Conservation (phyloP, 805 yeast species). For the Wickerhamomyces rabaulensis region DNA sequence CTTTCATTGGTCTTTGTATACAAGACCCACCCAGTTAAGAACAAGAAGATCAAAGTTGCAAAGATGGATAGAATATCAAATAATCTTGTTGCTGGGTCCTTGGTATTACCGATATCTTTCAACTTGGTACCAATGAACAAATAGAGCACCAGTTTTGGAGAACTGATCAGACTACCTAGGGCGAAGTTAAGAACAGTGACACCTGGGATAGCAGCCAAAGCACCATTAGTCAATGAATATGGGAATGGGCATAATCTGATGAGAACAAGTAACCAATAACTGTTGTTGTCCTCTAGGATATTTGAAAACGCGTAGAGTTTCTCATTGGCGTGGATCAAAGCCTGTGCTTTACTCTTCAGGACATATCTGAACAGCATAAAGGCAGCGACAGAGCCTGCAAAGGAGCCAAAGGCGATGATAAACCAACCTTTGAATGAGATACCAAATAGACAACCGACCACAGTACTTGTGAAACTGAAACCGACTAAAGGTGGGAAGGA, state of each 20-base stretch:
- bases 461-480: constrained; percentile 59
- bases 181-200: constrained; percentile 57
- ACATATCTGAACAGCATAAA: constrained; percentile 62
- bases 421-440: constrained; percentile 72
- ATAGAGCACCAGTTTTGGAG: constrained; percentile 78
- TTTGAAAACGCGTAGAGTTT: constrained; percentile 70
- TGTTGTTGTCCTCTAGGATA: constrained; percentile 65
- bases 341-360: constrained; percentile 51
- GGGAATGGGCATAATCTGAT: constrained; percentile 89
- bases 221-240: constrained; percentile 88
- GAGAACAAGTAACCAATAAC: constrained; percentile 61
- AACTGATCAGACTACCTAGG: constrained; percentile 65
- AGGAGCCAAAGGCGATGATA: constrained; percentile 60
- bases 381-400: constrained; percentile 70
- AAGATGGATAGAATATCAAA: constrained; percentile 59
- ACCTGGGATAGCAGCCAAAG: constrained; percentile 82
- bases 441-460: constrained; percentile 82
- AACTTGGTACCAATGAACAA: constrained; percentile 74
- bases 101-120: constrained; percentile 59
- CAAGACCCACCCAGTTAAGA: constrained; percentile 59
- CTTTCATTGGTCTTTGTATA: constrained; percentile 46
- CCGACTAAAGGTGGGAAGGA: constrained; percentile 93
- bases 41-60: constrained; percentile 49
- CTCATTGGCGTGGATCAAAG: constrained; percentile 54
- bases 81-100: constrained; percentile 44